Evolutionary conservation across 2,329 filamentous ascomycete genomes (phyloP), one percentile per base, ranked within the genome.

Genomic region (Botryotinia calthae): DNA sequence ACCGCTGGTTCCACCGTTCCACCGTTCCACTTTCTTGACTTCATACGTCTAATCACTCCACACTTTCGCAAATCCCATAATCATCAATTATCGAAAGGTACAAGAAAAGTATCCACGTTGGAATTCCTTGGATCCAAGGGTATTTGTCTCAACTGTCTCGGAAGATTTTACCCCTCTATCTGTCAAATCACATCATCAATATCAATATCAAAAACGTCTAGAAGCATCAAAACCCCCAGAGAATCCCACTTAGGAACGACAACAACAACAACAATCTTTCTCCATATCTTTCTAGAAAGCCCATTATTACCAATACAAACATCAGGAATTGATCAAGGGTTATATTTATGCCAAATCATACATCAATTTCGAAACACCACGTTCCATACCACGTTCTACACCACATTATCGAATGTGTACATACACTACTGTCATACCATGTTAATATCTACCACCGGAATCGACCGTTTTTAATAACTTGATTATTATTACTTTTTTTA

Each of bases 291-390:
- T 70, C 54, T 61, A 28, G 54, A 61, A 46, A 34, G 16, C 5
- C 37, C 37, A 67, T 59, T 20, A 28, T 61, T n/a, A 61, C 54
- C 54, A 61, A 70, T 46, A 34, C 54, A n/a, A 20, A 34, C 25
- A 25, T 54, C 56, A 28, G 46, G 34, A 54, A 66, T 56, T 54
- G 16, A 16, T 48, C 42, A 25, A 20, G 44, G n/a, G 37, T 46
- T 22, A 44, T 64, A 73, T 75, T 74, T 37, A 74, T 77, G 76
- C 76, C 65, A 75, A 65, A 70, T 72, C 73, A 66, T 48, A 56
- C 42, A 40, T 66, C 51, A 31, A 56, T 59, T 71, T 51, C 58
- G 68, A 70, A 48, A 70, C 72, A 72, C 75, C 76, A 76, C 76
- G 74, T 74, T 65, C 40, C 48, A 46, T 48, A 70, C 67, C 67